phyloP scores from a whole-genome alignment of 2,329 filamentous ascomycete genomes.

The Bimuria novae-zelandiae region DNA sequence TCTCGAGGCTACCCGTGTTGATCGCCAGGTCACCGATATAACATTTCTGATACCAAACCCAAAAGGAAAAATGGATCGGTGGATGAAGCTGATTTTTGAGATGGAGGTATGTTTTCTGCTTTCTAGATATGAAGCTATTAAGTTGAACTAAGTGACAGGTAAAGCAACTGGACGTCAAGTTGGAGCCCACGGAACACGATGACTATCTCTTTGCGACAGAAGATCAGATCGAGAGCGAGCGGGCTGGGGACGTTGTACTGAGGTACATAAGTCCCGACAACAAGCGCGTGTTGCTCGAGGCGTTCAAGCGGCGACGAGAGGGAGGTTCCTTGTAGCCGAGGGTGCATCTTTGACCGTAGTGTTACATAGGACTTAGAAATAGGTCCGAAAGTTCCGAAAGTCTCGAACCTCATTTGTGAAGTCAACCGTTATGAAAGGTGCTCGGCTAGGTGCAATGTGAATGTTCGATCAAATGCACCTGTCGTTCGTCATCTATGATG shows the following conservation, averaged over 20 bases:
- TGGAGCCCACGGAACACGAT: constrained; percentile 52
- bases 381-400: no score
- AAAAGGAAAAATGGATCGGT: constrained; percentile 22
- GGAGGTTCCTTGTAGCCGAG: constrained; percentile 1
- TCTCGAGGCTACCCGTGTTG: constrained; percentile 50
- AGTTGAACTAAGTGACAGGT: no score
- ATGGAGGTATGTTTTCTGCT: constrained; percentile 21
- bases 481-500: not conserved
- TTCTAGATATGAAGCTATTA: no score
- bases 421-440: no score
- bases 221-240: constrained; percentile 43
- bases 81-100: constrained; percentile 44
- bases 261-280: constrained; percentile 37
- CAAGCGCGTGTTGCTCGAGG: constrained; percentile 41
- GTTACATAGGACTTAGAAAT: no score
- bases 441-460: no score
- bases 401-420: no score
- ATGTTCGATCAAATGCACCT: no score
- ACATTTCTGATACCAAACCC: constrained; percentile 26
- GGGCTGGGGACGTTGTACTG: constrained; percentile 31
- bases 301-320: constrained; percentile 31
- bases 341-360: no score
- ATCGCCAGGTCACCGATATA: constrained; percentile 48
- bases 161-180: constrained; percentile 23
- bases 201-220: constrained; percentile 47